A percentile compares a stretch with the other conserved stretches of the same genome.
These are phyloP conservation scores for Entomortierella parvispora DNA, from an alignment of 192 early-diverging fungal genomes.

Conservation along the genomic window DNA sequence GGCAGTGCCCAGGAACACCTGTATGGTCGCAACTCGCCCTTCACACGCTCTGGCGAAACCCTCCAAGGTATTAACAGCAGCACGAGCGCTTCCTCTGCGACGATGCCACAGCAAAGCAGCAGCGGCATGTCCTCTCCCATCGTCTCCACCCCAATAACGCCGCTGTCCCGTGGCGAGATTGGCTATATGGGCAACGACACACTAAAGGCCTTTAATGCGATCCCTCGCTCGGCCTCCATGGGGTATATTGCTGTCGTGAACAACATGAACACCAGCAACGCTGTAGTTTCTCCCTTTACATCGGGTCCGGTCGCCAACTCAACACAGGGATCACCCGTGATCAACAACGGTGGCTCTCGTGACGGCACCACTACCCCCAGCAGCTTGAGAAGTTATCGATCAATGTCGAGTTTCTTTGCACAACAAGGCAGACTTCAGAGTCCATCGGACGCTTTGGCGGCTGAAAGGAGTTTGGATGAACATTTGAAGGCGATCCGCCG, in stretches of 20 bases:
- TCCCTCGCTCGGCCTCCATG: slow-evolving; percentile 28
- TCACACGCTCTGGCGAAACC: not conserved
- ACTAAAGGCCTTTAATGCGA: slow-evolving; percentile 16
- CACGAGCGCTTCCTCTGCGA: not conserved
- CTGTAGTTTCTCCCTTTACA: not conserved
- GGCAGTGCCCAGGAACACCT: slow-evolving; percentile 9
- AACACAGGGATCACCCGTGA: slow-evolving; percentile 11
- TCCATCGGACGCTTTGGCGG: slow-evolving; percentile 1
- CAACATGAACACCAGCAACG: slow-evolving; percentile 2
- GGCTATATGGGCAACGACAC: slow-evolving; percentile 38
- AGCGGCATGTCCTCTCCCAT: slow-evolving; percentile 11
- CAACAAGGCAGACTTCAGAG: not conserved
- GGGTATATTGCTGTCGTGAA: slow-evolving; percentile 20
- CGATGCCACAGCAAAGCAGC: not conserved
- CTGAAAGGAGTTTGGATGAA: slow-evolving; percentile 46
- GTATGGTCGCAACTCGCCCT: no score
- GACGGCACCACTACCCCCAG: not conserved
- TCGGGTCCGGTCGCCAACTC: not conserved
- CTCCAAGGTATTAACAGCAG: not conserved
- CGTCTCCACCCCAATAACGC: slow-evolving; percentile 14
- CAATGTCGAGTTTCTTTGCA: slow-evolving; percentile 14
- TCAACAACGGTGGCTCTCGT: not conserved
- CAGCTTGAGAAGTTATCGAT: slow-evolving; percentile 5
- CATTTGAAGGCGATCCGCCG: slow-evolving; percentile 33
- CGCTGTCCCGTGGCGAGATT: slow-evolving; percentile 18